Percentiles rank a stretch among this genome's conserved stretches.
Evolutionary conservation across 2,329 filamentous ascomycete genomes (phyloP).

Genomic region (Paracorniculantispora psalliotae): DNA sequence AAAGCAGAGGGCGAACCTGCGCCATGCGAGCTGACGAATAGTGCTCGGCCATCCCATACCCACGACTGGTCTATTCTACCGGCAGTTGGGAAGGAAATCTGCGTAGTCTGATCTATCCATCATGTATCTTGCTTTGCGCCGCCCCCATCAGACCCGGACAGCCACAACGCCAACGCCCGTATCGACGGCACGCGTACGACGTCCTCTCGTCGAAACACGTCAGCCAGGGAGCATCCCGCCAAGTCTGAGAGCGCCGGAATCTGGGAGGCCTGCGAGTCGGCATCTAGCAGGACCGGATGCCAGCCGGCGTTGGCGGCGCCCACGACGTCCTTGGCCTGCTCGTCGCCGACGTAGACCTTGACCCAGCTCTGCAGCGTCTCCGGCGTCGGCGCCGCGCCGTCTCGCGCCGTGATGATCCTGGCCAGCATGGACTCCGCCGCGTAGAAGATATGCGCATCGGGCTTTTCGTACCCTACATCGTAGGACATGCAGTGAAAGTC

Average conservation of each 20-base stretch:
- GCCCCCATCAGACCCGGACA: not conserved
- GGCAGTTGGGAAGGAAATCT: not conserved
- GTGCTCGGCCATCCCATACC: not conserved
- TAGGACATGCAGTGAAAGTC: conserved; percentile 60
- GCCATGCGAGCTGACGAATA: not conserved
- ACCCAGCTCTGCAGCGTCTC: conserved; percentile 26
- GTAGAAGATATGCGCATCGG: conserved; percentile 49
- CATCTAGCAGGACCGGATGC: conserved; percentile 21
- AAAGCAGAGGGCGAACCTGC: not conserved
- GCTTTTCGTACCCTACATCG: conserved; percentile 57
- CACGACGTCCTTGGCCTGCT: conserved; percentile 44
- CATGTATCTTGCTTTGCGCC: no score
- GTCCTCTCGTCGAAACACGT: conserved; percentile 12
- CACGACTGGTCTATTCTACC: not conserved
- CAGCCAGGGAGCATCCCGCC: conserved; percentile 7
- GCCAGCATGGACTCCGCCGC: conserved; percentile 44
- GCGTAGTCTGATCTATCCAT: no score
- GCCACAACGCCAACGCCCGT: conserved; percentile 6
- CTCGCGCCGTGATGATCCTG: conserved; percentile 22
- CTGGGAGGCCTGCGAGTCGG: not conserved
- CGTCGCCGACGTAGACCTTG: conserved; percentile 52
- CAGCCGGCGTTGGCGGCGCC: conserved; percentile 34
- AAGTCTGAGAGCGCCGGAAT: conserved; percentile 13
- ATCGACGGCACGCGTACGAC: conserved; percentile 19
- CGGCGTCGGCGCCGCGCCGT: conserved; percentile 12